Percentiles rank a stretch among this genome's conserved stretches.
phyloP scores from a whole-genome alignment of 139 green algal species.

The Coccomyxa sp. region DNA sequence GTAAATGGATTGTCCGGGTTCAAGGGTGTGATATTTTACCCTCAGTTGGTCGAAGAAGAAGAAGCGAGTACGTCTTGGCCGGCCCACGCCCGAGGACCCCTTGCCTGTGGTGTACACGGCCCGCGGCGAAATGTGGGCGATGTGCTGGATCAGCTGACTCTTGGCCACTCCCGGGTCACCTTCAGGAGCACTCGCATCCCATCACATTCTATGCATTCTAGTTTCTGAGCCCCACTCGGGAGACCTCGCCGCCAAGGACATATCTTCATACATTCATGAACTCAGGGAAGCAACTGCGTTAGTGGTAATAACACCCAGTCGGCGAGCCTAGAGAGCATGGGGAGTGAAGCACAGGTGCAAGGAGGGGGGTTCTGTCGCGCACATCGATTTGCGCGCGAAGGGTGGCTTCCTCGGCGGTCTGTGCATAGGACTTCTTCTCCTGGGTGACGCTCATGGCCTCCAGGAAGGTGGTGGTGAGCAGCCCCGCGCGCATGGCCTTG shows the following conservation, averaged over 20 bases:
- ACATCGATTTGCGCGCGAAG: slow-evolving; percentile 4
- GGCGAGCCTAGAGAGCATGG: too few species aligned
- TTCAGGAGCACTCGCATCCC: background rate
- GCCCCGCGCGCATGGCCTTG: slow-evolving; percentile 63
- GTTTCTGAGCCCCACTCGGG: background rate
- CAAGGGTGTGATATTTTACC: too few species aligned
- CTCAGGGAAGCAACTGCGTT: background rate
- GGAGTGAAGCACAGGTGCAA: too few species aligned
- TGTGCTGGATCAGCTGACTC: slow-evolving; percentile 89
- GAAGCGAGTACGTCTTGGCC: too few species aligned
- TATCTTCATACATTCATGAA: background rate
- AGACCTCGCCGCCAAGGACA: background rate
- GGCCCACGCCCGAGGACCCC: slow-evolving; percentile 88
- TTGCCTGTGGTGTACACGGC: slow-evolving; percentile 98
- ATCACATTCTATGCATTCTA: background rate
- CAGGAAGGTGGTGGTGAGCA: slow-evolving; percentile 90
- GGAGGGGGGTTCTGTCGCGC: background rate
- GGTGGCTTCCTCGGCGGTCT: slow-evolving; percentile 33
- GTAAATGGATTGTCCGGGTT: too few species aligned
- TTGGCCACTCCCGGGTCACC: slow-evolving; percentile 98
- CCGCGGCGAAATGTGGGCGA: slow-evolving; percentile 76
- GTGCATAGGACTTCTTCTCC: slow-evolving; percentile 74
- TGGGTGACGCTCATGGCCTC: slow-evolving; percentile 74
- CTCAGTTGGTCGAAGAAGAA: too few species aligned
- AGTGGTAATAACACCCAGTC: too few species aligned